phyloP scores from a whole-genome alignment of 108 stramenopile genomes.

The Seminavis robusta region DNA sequence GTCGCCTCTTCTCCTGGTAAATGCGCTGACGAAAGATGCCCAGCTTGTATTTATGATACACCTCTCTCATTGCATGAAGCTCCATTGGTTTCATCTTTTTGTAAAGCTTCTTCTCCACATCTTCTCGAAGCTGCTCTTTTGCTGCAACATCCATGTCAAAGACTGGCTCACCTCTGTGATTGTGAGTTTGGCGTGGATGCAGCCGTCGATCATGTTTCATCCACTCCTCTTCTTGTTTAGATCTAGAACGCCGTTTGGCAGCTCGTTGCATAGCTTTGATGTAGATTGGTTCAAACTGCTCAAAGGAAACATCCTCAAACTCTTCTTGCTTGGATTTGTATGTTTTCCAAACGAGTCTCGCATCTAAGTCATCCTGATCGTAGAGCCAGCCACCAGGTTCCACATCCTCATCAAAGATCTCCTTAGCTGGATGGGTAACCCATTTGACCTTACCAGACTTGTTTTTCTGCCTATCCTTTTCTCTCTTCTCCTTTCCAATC shows the following conservation, averaged over 20 bases:
- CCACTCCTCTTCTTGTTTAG: not conserved
- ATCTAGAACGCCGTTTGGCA: no score
- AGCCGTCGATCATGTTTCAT: not conserved
- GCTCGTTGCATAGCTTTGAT: not conserved
- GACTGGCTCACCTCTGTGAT: not conserved
- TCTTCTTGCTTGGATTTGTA: no score
- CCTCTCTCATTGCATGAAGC: not conserved
- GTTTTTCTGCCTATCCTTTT: no score
- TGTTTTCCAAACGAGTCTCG: no score
- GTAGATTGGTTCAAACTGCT: not conserved
- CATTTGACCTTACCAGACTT: no score
- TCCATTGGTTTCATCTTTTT: not conserved
- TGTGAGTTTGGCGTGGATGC: not conserved
- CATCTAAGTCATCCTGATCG: no score
- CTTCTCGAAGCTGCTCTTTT: not conserved
- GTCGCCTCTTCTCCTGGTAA: not conserved
- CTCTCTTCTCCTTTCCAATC: no score
- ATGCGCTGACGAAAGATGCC: not conserved
- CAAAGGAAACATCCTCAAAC: not conserved
- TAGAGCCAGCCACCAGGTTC: no score
- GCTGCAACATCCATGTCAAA: conserved; percentile 1
- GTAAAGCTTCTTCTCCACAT: not conserved
- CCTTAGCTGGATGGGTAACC: no score
- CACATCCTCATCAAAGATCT: no score
- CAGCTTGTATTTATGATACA: not conserved